These are phyloP conservation scores for Nemophila menziesii DNA, from an alignment of 257 asterid genomes.

Conservation along the genomic window DNA sequence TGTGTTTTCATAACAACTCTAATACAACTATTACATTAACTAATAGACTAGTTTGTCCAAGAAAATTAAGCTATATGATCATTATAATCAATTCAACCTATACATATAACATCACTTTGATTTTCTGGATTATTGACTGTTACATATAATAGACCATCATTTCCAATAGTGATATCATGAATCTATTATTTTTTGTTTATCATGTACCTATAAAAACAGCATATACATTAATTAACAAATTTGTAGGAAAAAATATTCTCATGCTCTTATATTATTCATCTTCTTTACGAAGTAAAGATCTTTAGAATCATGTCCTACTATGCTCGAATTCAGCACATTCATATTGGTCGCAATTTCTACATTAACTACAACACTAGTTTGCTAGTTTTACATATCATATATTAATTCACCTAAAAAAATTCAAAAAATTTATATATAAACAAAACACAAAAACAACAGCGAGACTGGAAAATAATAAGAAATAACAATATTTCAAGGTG, in stretches of 20 bases:
- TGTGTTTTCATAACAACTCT: no score
- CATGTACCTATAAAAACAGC: constrained; percentile 65
- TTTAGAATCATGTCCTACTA: constrained; percentile 93
- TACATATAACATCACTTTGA: constrained; percentile 99
- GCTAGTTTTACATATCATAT: no score
- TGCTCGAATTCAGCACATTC: constrained; percentile 98
- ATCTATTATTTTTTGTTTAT: constrained; percentile 86
- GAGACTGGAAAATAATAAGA: no score
- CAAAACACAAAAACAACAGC: no score
- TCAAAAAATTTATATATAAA: no score
- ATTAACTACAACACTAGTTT: no score
- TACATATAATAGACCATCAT: constrained; percentile 98
- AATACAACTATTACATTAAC: no score
- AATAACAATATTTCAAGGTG: no score
- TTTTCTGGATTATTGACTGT: constrained; percentile 98
- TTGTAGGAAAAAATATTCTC: not conserved
- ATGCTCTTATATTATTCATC: constrained; percentile 21
- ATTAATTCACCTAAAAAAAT: no score
- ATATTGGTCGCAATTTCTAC: constrained; percentile 80
- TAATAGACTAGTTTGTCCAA: no score
- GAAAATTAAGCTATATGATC: constrained; percentile 99
- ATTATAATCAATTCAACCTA: constrained; percentile 97
- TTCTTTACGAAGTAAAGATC: constrained; percentile 94
- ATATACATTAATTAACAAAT: not conserved
- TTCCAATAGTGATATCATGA: constrained; percentile 99